Base-by-base conservation (phyloP, 2,329 filamentous ascomycete genomes). In the Calonectria leucothoes region DNA sequence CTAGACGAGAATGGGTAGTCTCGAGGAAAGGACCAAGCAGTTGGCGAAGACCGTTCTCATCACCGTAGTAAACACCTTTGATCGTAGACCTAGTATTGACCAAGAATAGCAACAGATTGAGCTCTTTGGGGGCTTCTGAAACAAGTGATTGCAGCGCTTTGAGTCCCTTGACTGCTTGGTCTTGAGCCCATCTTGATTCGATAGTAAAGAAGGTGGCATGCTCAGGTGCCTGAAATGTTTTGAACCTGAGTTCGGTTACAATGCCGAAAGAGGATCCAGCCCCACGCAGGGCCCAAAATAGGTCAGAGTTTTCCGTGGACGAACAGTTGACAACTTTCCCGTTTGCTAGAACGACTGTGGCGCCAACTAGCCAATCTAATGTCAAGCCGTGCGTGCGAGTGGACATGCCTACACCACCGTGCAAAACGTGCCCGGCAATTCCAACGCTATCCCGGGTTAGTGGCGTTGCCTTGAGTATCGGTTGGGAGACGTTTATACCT, bases 181-280 rank as follows among this genome's bases (percentile, higher is more conserved):
- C 63, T 17, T 75, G 69, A 1, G 49, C 71, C 79, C 79, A 80
- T 2, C 68, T 66, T 0, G 76, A 65, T 1, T 79, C 69, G 5
- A 82, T 71, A 0, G 3, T 72, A 14, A 80, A 81, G 0, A 73
- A 52, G 0, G 75, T 79, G 4, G 74, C 69, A 2, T 69, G 57
- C 0, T 73, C 59, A 1, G 79, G 79, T 6, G 76, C 79, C 2
- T 66, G 63, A n/a, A 82, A 81, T 0, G 80, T 82, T 25, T 73
- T 64, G 27, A 82, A 81, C 66, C 78, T 75, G 1, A 82, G 75
- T 23, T 82, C 79, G 2, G 78, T 76, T 0, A 81, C 81, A 31
- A 83, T 79, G 1, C 81, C 82, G 20, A 80, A 83, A 4, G 81
- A 80, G 6, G 81, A 82, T 1, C 82, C 82, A 1, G 81, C 82